phyloP scores from a whole-genome alignment of 1,284 basidiomycete species.

The Agaricales sp. region DNA sequence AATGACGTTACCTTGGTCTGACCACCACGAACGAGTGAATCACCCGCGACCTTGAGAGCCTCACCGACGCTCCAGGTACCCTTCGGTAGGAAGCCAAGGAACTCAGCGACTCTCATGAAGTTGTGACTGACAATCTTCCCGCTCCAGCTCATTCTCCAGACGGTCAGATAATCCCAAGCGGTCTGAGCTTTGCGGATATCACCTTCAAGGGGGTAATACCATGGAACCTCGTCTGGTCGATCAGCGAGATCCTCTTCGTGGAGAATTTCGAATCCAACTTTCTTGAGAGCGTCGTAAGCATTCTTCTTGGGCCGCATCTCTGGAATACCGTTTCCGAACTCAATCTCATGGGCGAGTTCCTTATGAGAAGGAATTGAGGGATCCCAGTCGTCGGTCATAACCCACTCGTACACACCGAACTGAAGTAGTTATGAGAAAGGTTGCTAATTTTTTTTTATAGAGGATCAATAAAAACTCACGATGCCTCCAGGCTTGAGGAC shows the following conservation, averaged over 20 bases:
- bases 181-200: conserved; percentile 91
- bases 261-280: conserved; percentile 84
- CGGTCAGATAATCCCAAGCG: conserved; percentile 82
- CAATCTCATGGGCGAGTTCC: conserved; percentile 83
- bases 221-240: conserved; percentile 71
- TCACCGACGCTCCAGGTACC: conserved; percentile 91
- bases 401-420: conserved; percentile 99
- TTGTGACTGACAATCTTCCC: conserved; percentile 85
- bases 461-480: conserved; percentile 37
- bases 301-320: conserved; percentile 83
- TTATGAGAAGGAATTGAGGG: conserved; percentile 83
- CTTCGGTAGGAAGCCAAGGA: conserved; percentile 77
- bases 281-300: conserved; percentile 72
- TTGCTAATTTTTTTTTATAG: background rate
- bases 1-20: conserved; percentile 63
- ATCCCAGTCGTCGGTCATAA: conserved; percentile 96
- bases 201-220: conserved; percentile 97
- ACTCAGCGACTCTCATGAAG: conserved; percentile 71
- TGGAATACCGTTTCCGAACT: conserved; percentile 94
- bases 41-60: conserved; percentile 76
- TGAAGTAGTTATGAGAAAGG: conserved; percentile 19
- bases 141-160: conserved; percentile 84
- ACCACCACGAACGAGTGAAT: conserved; percentile 78
- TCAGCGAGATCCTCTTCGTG: conserved; percentile 95
- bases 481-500: conserved; percentile 96